These are phyloP conservation scores for Cladosporium sp. DNA, from an alignment of 2,329 filamentous ascomycete genomes.

Conservation along the genomic window DNA sequence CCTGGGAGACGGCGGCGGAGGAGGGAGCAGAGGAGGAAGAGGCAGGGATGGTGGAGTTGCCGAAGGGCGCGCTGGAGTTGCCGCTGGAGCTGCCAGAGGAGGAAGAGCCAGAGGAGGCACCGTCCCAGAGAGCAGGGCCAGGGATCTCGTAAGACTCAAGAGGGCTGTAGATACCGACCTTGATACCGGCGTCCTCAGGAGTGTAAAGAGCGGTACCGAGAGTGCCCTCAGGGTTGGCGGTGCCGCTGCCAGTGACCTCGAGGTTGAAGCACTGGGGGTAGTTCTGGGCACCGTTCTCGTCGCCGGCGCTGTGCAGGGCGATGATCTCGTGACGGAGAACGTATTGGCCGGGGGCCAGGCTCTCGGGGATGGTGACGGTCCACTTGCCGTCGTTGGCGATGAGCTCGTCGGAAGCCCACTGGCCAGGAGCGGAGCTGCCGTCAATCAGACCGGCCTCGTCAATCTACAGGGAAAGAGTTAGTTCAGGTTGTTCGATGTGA, in stretches of 20 bases:
- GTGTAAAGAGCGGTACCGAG: slow-evolving; percentile 54
- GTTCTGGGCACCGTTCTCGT: slow-evolving; percentile 41
- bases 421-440: slow-evolving; percentile 39
- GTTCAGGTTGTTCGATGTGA: too few species aligned
- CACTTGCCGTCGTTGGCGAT: slow-evolving; percentile 27
- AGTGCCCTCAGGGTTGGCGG: slow-evolving; percentile 43
- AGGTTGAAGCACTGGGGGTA: slow-evolving; percentile 54
- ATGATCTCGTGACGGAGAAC: slow-evolving; percentile 57
- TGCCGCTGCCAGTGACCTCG: slow-evolving; percentile 53
- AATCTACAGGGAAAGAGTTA: too few species aligned
- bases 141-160: slow-evolving; percentile 11
- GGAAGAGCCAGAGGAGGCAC: slow-evolving; percentile 6
- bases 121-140: slow-evolving; percentile 11
- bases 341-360: slow-evolving; percentile 55
- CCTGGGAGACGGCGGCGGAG: not conserved
- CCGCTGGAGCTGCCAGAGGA: not conserved
- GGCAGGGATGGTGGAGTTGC: not conserved
- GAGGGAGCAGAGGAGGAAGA: not conserved
- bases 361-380: slow-evolving; percentile 48
- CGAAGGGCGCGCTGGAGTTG: not conserved
- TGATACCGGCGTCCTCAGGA: slow-evolving; percentile 8
- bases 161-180: slow-evolving; percentile 7
- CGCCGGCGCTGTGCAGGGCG: slow-evolving; percentile 52
- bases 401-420: slow-evolving; percentile 54
- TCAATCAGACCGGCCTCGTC: slow-evolving; percentile 50